These are phyloP conservation scores for Penicillium sp. DNA, from an alignment of 2,329 filamentous ascomycete genomes.

Conservation along the genomic window DNA sequence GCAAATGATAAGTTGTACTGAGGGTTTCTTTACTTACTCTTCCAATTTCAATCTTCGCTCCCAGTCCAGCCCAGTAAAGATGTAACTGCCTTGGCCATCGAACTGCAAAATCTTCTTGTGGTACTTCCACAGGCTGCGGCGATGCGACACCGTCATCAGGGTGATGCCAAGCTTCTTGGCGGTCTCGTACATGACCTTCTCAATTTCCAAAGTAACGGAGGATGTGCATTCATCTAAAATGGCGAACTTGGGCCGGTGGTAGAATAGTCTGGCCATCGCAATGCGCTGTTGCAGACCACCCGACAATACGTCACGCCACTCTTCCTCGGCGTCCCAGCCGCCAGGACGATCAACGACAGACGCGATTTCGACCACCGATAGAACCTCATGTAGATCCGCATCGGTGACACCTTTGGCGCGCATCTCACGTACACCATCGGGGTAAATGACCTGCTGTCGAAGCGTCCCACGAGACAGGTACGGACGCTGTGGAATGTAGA, in stretches of 20 bases:
- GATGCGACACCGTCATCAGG: conserved; percentile 93
- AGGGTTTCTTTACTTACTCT: conserved; percentile 55
- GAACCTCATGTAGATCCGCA: conserved; percentile 71
- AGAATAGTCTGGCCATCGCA: conserved; percentile 93
- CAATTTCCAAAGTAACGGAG: conserved; percentile 90
- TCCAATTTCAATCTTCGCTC: conserved; percentile 81
- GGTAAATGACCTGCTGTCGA: conserved; percentile 97
- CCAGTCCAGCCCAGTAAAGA: conserved; percentile 87
- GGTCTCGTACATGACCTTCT: conserved; percentile 95
- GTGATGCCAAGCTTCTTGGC: conserved; percentile 90
- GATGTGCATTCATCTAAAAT: conserved; percentile 97
- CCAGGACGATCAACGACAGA: conserved; percentile 75
- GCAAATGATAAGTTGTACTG: background rate
- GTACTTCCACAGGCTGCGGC: conserved; percentile 93
- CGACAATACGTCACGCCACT: conserved; percentile 93
- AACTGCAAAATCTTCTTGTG: conserved; percentile 94
- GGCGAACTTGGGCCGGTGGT: conserved; percentile 87
- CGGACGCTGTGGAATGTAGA: conserved; percentile 95
- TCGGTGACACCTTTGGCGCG: conserved; percentile 81
- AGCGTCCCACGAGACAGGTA: conserved; percentile 89
- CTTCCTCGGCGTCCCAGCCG: conserved; percentile 90
- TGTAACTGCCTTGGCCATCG: conserved; percentile 86
- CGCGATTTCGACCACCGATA: conserved; percentile 78
- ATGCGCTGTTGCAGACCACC: conserved; percentile 93
- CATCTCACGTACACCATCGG: conserved; percentile 84